phyloP scores from a whole-genome alignment of 2,329 filamentous ascomycete genomes.

The Arthroderma sp. region DNA sequence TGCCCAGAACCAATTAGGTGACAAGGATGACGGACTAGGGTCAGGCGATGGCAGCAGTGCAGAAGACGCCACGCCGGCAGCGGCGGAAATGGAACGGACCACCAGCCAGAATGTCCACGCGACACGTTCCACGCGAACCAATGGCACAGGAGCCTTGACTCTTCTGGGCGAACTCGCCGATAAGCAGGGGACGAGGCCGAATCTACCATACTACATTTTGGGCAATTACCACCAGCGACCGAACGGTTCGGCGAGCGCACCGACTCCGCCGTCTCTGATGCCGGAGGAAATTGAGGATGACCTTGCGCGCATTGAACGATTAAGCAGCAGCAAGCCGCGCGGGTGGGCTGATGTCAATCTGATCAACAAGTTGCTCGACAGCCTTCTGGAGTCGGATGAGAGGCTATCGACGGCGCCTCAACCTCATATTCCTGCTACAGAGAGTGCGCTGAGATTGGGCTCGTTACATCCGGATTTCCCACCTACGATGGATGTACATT shows the following conservation, averaged over 20 bases:
- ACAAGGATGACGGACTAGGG: slow-evolving; percentile 26
- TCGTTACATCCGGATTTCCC: slow-evolving; percentile 34
- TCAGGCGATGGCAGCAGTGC: slow-evolving; percentile 25
- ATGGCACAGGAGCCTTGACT: slow-evolving; percentile 40
- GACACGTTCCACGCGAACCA: slow-evolving; percentile 41
- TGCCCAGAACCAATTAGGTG: slow-evolving; percentile 26
- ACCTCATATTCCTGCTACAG: background rate
- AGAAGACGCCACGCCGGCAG: slow-evolving; percentile 28
- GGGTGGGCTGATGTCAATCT: slow-evolving; percentile 31
- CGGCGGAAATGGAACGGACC: slow-evolving; percentile 48
- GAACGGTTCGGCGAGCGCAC: slow-evolving; percentile 28
- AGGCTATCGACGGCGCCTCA: background rate
- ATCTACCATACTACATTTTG: slow-evolving; percentile 34
- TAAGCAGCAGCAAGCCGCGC: slow-evolving; percentile 22
- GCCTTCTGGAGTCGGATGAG: slow-evolving; percentile 11
- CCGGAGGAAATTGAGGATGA: slow-evolving; percentile 37
- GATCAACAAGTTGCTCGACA: slow-evolving; percentile 27
- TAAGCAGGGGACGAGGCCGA: slow-evolving; percentile 32
- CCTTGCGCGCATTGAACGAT: slow-evolving; percentile 27
- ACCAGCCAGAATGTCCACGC: slow-evolving; percentile 44
- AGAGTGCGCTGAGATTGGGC: slow-evolving; percentile 24
- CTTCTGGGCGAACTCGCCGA: slow-evolving; percentile 45
- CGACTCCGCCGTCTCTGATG: slow-evolving; percentile 30
- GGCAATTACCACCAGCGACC: slow-evolving; percentile 33
- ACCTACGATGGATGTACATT: slow-evolving; percentile 29